A percentile compares a stretch with the other conserved stretches of the same genome.
phyloP scores from a whole-genome alignment of 139 green algal species.

The Pleodorina starrii region DNA sequence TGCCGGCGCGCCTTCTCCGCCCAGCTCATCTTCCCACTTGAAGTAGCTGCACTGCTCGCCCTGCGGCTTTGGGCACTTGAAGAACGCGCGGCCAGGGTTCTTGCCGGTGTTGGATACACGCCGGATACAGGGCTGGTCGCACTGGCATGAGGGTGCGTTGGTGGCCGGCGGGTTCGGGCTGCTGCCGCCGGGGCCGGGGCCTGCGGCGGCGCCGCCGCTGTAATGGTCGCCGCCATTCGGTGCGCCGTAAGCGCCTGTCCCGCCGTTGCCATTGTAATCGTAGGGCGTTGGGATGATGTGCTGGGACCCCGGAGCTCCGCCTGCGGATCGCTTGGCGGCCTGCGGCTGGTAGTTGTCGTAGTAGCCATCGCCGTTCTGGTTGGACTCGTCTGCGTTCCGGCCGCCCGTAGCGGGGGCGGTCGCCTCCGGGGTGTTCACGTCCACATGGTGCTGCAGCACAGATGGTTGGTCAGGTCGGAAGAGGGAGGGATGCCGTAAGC shows the following conservation, averaged over 20 bases:
- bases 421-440: neutral
- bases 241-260: neutral
- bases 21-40: conserved; percentile 51
- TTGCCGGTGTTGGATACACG: conserved; percentile 37
- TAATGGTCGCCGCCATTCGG: neutral
- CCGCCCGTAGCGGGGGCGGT: too few relatives aligned
- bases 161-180: neutral
- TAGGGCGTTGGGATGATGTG: neutral
- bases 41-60: conserved; percentile 40
- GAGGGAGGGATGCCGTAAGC: too few relatives aligned
- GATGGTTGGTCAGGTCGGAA: too few relatives aligned
- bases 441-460: conserved; percentile 21
- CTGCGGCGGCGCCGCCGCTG: too few relatives aligned
- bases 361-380: neutral
- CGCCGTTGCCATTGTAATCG: neutral
- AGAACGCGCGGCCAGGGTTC: conserved; percentile 38
- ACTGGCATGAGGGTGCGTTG: neutral
- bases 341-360: neutral
- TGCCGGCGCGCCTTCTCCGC: neutral
- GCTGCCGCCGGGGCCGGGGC: neutral
- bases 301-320: neutral
- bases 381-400: neutral
- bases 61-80: conserved; percentile 25
- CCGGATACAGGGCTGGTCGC: neutral
- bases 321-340: neutral